Base-by-base conservation (phyloP, 371 early-diverging fungal genomes). In the Rhizopus stolonifer region DNA sequence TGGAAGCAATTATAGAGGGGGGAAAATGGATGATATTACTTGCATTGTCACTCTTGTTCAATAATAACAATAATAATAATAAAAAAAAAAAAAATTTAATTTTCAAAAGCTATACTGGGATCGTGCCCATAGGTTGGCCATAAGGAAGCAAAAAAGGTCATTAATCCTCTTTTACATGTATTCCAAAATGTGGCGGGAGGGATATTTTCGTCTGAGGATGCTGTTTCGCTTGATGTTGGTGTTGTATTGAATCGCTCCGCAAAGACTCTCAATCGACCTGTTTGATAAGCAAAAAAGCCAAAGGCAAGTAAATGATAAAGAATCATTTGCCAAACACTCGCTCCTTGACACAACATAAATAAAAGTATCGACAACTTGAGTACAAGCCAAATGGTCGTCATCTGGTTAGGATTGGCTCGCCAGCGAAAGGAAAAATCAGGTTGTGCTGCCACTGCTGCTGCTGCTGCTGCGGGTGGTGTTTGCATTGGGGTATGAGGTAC, bases 1-100 rank as follows among this genome's bases (percentile, higher is more conserved):
- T 47, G 78, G 78, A 33, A 74, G 72, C 40, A 64, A 65, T 36
- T 77, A 74, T 56, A 38, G 62, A 25, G 78, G 78, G 9, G 78
- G 78, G 22, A 77, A 77, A 51, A 62, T 72, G 10, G 78, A 77
- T 51, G 78, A 77, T 55, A 77, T 77, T 48, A 74, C 74, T n/a
- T 77, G 74, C 49, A 65, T 74, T 25, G 74, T 74, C 17, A 70
- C 74, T n/a, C 55, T 73, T 39, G 74, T 77, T 26, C 61, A 29
- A 7, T 29, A 29, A 29, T 29, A 10, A 29, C 7, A 10, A 67
- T 45, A 44, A 39, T 22, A 62, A 57, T 21, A 49, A 54, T 52
- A 38, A 26, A 29, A 15, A 42, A 22, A 42, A 42, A 42, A 22
- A 19, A 44, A 44, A 24, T 11, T 3, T 29, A 9, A 29, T 29